Percentiles rank a stretch among this genome's conserved stretches.
Conservation (phyloP, 2,329 filamentous ascomycete genomes). For the Penicillium sp. region DNA sequence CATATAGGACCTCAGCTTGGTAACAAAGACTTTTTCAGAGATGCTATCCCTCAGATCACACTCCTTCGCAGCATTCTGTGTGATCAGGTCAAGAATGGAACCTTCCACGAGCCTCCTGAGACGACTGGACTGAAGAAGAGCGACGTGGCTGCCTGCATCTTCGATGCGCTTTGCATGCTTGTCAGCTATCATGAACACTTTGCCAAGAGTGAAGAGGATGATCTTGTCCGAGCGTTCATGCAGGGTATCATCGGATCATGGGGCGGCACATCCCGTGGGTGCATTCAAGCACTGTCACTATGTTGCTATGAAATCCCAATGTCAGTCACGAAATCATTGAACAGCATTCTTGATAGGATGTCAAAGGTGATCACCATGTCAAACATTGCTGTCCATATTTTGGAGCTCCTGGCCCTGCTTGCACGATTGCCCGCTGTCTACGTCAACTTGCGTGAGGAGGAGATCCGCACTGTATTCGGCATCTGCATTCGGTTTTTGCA, state of each 20-base stretch:
- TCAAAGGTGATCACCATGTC: constrained; percentile 93
- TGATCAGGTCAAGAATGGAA: constrained; percentile 74
- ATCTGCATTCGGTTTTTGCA: constrained; percentile 94
- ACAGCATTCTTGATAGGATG: constrained; percentile 87
- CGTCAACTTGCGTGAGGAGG: constrained; percentile 83
- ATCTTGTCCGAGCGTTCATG: constrained; percentile 82
- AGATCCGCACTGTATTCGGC: constrained; percentile 90
- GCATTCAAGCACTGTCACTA: constrained; percentile 90
- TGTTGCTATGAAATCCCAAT: constrained; percentile 92
- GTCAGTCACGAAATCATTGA: constrained; percentile 79
- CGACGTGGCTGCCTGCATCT: constrained; percentile 84
- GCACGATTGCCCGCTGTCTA: constrained; percentile 81
- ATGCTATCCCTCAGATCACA: constrained; percentile 70
- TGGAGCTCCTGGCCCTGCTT: constrained; percentile 90
- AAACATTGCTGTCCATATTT: constrained; percentile 85
- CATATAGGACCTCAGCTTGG: constrained; percentile 83
- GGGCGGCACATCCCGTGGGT: constrained; percentile 84
- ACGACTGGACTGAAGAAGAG: constrained; percentile 78
- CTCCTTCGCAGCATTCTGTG: constrained; percentile 73
- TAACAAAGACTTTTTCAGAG: constrained; percentile 81
- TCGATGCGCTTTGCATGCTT: constrained; percentile 81
- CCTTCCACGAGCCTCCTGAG: constrained; percentile 75
- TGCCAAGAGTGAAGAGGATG: constrained; percentile 79
- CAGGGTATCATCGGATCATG: constrained; percentile 72
- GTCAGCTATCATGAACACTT: constrained; percentile 88